Conservation (phyloP, 768 basidiomycete species). For the Suillus sp. region DNA sequence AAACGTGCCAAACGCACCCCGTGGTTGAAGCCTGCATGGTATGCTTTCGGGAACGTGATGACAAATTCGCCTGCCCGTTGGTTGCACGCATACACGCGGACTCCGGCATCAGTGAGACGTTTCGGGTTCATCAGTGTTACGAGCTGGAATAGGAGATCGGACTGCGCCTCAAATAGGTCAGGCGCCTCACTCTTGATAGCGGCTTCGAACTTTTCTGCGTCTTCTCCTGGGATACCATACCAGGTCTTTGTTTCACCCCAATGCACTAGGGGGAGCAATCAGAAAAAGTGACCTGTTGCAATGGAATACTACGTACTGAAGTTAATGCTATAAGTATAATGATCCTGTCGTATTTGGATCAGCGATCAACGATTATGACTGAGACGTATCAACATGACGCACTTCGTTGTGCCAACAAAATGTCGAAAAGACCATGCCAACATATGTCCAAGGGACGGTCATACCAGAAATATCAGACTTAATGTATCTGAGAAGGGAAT, state of each 20-base stretch:
- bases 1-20: constrained; percentile 63
- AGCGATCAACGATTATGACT: constrained; percentile 22
- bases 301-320: constrained; percentile 63
- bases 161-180: constrained; percentile 97
- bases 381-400: constrained; percentile 27
- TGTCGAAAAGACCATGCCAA: constrained; percentile 98
- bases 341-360: constrained; percentile 61
- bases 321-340: constrained; percentile 96
- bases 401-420: constrained; percentile 99
- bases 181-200: constrained; percentile 95
- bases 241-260: constrained; percentile 99
- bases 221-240: constrained; percentile 97
- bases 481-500: constrained; percentile 94
- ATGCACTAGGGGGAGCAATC: constrained; percentile 64
- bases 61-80: constrained; percentile 98
- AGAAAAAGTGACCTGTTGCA: constrained; percentile 17
- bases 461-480: constrained; percentile 99
- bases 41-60: constrained; percentile 96
- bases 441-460: constrained; percentile 99
- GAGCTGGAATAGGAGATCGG: constrained; percentile 94
- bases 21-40: constrained; percentile 98
- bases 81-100: constrained; percentile 91
- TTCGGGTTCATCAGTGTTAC: constrained; percentile 98
- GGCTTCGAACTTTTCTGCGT: constrained; percentile 94
- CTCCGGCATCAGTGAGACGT: constrained; percentile 82